Conservation (phyloP, 108 stramenopile genomes). For the Fragilaria crotonensis region DNA sequence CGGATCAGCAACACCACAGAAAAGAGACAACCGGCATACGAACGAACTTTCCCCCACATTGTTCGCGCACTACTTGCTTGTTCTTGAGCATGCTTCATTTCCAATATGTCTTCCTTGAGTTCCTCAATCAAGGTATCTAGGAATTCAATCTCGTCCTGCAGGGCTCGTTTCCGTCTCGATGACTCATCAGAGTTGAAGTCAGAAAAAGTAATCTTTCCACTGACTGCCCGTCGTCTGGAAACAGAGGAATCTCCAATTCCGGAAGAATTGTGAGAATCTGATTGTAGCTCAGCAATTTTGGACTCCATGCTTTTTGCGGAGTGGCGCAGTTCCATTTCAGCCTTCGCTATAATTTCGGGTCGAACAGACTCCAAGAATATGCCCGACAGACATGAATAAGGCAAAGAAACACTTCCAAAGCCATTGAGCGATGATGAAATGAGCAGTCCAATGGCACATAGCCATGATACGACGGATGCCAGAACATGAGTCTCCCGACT, state of each 20-base stretch:
- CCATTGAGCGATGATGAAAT: constrained; percentile 65
- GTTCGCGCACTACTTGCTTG: constrained; percentile 53
- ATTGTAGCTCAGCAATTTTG: constrained; percentile 12
- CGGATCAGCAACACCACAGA: constrained; percentile 57
- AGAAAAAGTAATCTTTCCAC: background rate
- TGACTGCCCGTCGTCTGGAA: background rate
- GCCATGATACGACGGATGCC: constrained; percentile 37
- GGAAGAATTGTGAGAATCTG: background rate
- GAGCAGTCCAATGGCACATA: constrained; percentile 53
- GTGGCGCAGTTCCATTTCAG: constrained; percentile 43
- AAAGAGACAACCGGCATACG: constrained; percentile 49
- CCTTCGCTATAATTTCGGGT: constrained; percentile 30
- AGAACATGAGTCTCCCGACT: background rate
- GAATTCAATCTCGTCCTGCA: constrained; percentile 49
- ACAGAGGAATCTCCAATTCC: constrained; percentile 12
- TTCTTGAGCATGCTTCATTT: constrained; percentile 53
- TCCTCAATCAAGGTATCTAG: constrained; percentile 55
- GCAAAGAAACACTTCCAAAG: constrained; percentile 75
- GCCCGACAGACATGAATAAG: constrained; percentile 55
- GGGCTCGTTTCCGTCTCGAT: constrained; percentile 27
- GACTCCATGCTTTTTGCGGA: constrained; percentile 22
- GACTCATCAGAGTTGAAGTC: constrained; percentile 19
- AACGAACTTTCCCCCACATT: constrained; percentile 30
- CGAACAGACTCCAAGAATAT: constrained; percentile 51
- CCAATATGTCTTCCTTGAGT: constrained; percentile 53